phyloP scores from a whole-genome alignment of 176 grass and related monocot species.

The Musa schizocarpa region DNA sequence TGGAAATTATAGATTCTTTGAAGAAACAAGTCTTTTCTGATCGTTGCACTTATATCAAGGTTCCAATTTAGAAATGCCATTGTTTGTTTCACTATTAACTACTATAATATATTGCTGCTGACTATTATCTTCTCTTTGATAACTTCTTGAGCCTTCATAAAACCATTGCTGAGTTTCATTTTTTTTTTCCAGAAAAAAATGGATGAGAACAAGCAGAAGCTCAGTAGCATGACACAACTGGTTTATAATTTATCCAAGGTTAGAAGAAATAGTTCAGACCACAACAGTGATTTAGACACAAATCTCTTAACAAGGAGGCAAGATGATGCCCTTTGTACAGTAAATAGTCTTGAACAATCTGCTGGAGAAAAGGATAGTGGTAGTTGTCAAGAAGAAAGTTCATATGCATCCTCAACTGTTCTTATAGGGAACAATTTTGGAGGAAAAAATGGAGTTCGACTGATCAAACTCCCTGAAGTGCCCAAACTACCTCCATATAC shows the following conservation, averaged over 20 bases:
- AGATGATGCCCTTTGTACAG: slow-evolving; percentile 44
- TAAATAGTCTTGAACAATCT: slow-evolving; percentile 47
- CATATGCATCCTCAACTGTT: slow-evolving; percentile 30
- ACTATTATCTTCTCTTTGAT: slow-evolving; percentile 7
- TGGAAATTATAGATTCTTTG: slow-evolving; percentile 50
- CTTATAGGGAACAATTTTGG: slow-evolving; percentile 51
- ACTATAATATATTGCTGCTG: slow-evolving; percentile 5
- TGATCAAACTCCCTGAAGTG: slow-evolving; percentile 57
- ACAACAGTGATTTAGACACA: slow-evolving; percentile 34
- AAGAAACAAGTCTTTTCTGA: slow-evolving; percentile 55
- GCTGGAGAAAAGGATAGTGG: slow-evolving; percentile 43
- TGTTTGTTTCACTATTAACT: neutral
- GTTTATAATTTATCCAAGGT: slow-evolving; percentile 45
- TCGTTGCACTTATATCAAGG: slow-evolving; percentile 67
- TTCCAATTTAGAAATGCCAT: slow-evolving; percentile 24
- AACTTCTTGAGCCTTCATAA: neutral
- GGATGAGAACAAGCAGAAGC: slow-evolving; percentile 60
- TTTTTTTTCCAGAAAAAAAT: slow-evolving; percentile 55
- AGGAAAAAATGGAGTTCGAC: slow-evolving; percentile 45
- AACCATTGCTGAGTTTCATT: neutral
- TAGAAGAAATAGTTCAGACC: slow-evolving; percentile 46
- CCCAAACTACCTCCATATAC: slow-evolving; percentile 59
- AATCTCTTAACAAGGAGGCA: slow-evolving; percentile 76
- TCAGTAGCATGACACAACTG: slow-evolving; percentile 50
- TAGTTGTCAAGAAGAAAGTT: slow-evolving; percentile 62